Evolutionary conservation across 768 basidiomycete genomes (phyloP), one percentile per base, ranked within the genome.

Genomic region (Inosperma sp.): DNA sequence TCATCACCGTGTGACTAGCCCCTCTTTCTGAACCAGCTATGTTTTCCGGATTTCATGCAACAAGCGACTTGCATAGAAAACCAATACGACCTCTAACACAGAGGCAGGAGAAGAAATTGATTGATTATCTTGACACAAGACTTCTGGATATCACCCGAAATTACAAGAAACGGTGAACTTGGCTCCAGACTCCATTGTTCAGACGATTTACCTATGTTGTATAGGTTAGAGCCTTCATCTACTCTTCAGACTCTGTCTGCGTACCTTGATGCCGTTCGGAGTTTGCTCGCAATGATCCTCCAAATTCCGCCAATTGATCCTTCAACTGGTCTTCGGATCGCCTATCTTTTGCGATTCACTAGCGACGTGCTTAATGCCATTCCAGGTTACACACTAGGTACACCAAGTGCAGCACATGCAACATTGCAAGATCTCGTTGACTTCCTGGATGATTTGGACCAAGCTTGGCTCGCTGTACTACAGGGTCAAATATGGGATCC

Each of bases 251-350:
- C 84, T 0, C 71, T 90, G 14, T 51, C 72, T 1, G 60, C 73
- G 5, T 91, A 88, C 57, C 76, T 91, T 25, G 72, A 73, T 22
- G 77, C 80, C 3, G 72, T 76, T 25, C 81, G 77, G 17, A 68
- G 67, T 40, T 68, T 89, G 16, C 67, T 90, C 9, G 72, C 77
- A 0, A 61, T 91, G 40, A 74, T 88, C 34, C 70, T 89, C 16
- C 86, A 83, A 60, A 85, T 89, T 42, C 88, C 87, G 0, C 87
- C 88, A 10, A 63, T 86, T 13, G 80, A 82, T 53, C 83, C 85
- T 0, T 88, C 87, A 3, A 79, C 83, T 4, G 69, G 80, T 12
- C 72, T 90, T 4, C 80, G 88, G 7, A 81, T 74, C 7, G 72
- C 81, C 2, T 80, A 81, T 52, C 72, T 90, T n/a, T 79, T 91